Percentiles rank a stretch among this genome's conserved stretches.
These are phyloP conservation scores for Phytophthora sojae DNA, from an alignment of 352 stramenopile species.

Conservation along the genomic window DNA sequence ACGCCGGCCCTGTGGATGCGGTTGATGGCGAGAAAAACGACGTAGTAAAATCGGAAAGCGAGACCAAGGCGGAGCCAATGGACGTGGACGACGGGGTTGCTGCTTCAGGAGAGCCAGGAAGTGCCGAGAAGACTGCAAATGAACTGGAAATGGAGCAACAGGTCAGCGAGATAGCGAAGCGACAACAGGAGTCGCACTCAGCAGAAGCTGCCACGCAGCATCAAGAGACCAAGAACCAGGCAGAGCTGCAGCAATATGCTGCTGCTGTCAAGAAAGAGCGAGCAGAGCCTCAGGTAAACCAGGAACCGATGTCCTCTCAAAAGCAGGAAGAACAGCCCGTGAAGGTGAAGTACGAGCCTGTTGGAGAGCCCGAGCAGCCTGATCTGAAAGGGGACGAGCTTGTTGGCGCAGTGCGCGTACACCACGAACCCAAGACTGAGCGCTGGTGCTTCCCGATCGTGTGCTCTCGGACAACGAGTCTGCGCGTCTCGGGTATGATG, in stretches of 20 bases:
- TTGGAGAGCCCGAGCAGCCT: constrained; percentile 13
- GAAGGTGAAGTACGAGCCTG: constrained; percentile 11
- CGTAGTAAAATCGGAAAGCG: background rate
- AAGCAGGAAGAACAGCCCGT: background rate
- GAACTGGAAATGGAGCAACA: background rate
- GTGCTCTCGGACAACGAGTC: constrained; percentile 31
- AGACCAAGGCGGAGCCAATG: constrained; percentile 7
- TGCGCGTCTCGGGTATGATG: constrained; percentile 25
- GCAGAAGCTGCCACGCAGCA: background rate
- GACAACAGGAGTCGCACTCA: background rate
- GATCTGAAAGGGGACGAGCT: constrained; percentile 31
- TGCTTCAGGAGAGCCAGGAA: background rate
- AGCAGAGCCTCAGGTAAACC: background rate
- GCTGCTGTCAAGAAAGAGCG: background rate
- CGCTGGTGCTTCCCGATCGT: constrained; percentile 33
- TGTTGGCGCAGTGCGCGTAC: constrained; percentile 28
- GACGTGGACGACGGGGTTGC: constrained; percentile 6
- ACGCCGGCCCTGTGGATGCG: background rate
- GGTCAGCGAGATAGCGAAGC: background rate
- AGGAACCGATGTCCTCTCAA: background rate
- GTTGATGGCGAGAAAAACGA: background rate
- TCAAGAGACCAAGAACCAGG: background rate
- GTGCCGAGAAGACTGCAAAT: background rate
- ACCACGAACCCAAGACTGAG: constrained; percentile 11
- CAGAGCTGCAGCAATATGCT: background rate